Conservation (phyloP, 768 basidiomycete genomes). For the Clavaria fumosa region DNA sequence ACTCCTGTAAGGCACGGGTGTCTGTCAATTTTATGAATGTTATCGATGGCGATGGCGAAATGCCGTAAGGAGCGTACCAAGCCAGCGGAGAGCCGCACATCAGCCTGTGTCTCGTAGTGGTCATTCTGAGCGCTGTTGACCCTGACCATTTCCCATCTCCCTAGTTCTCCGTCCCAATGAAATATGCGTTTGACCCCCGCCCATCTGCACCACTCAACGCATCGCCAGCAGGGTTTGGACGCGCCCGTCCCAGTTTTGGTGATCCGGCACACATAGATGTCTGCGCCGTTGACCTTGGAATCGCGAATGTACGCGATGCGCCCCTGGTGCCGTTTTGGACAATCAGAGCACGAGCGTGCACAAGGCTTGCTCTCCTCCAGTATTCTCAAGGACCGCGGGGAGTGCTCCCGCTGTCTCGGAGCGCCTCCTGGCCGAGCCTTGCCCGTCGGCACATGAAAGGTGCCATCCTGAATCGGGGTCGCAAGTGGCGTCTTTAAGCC, state of each 20-base stretch:
- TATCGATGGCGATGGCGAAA: too few relatives aligned
- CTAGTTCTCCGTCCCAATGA: slow-evolving; percentile 28
- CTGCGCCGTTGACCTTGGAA: slow-evolving; percentile 32
- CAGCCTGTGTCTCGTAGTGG: slow-evolving; percentile 32
- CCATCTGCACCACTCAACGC: slow-evolving; percentile 42
- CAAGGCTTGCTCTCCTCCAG: too few relatives aligned
- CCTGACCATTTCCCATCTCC: slow-evolving; percentile 26
- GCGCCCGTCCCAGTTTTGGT: slow-evolving; percentile 34
- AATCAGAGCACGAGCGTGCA: too few relatives aligned
- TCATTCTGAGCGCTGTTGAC: slow-evolving; percentile 25
- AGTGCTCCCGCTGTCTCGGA: too few relatives aligned
- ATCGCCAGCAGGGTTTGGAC: slow-evolving; percentile 40
- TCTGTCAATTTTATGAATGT: too few relatives aligned
- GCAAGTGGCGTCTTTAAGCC: slow-evolving; percentile 6
- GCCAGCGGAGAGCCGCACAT: slow-evolving; percentile 22
- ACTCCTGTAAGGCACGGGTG: too few relatives aligned
- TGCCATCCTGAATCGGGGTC: too few relatives aligned
- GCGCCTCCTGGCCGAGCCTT: too few relatives aligned
- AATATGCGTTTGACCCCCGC: slow-evolving; percentile 42
- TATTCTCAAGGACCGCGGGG: too few relatives aligned
- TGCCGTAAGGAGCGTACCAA: neutral
- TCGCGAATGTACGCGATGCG: too few relatives aligned
- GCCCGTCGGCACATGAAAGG: too few relatives aligned
- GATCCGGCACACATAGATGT: slow-evolving; percentile 37
- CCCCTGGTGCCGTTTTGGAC: too few relatives aligned